These are phyloP conservation scores for Penicillium flavigenum DNA, from an alignment of 495 filamentous ascomycete genomes.

Conservation along the genomic window DNA sequence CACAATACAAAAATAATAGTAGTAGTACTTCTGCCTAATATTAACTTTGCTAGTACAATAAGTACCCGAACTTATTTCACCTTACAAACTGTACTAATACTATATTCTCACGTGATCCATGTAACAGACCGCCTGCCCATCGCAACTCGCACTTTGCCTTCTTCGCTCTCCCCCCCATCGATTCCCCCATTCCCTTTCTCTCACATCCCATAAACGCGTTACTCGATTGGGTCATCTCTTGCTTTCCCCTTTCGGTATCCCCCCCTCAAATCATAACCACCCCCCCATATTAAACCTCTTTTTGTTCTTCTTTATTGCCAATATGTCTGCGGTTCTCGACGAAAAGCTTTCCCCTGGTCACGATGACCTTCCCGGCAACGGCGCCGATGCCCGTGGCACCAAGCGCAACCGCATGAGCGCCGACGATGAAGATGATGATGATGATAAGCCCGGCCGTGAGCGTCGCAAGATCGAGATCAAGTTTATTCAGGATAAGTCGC, in stretches of 20 bases:
- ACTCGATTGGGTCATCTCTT: slow-evolving; percentile 53
- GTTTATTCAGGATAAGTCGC: slow-evolving; percentile 99
- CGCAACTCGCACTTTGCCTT: slow-evolving; percentile 42
- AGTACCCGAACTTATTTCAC: neutral
- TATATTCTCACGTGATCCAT: slow-evolving; percentile 25
- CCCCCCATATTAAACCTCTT: slow-evolving; percentile 7
- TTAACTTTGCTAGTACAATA: neutral
- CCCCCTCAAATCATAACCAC: slow-evolving; percentile 15
- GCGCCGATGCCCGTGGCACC: slow-evolving; percentile 72
- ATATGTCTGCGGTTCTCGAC: slow-evolving; percentile 48
- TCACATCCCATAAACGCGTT: slow-evolving; percentile 50
- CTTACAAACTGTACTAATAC: neutral
- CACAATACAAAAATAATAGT: neutral
- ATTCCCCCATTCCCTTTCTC: slow-evolving; percentile 33
- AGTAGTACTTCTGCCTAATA: neutral
- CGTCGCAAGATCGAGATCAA: slow-evolving; percentile 99
- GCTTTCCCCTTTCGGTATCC: slow-evolving; percentile 51
- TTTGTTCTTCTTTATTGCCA: slow-evolving; percentile 37
- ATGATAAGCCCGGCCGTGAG: slow-evolving; percentile 97
- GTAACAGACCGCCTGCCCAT: slow-evolving; percentile 42
- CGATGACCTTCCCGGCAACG: slow-evolving; percentile 54
- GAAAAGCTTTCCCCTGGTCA: slow-evolving; percentile 51
- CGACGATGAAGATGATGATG: slow-evolving; percentile 98
- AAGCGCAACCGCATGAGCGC: slow-evolving; percentile 84
- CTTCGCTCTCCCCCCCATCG: slow-evolving; percentile 33